Base-by-base conservation (phyloP, 208 protist species). In the Trypanosomatidae sp. region DNA sequence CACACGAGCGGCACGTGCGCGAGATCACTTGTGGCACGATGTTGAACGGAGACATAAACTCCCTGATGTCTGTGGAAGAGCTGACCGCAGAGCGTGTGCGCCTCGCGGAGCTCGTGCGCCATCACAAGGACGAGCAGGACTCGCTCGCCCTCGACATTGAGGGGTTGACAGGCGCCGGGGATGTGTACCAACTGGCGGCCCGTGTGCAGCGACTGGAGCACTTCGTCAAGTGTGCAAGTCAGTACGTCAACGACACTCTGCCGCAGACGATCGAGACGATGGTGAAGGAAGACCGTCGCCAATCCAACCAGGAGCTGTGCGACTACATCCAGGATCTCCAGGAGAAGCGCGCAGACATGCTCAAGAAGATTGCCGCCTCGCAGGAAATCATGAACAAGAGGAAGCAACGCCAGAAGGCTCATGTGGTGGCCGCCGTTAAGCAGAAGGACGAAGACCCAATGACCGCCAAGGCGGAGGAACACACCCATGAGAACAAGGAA, bases 121-220 rank as follows among this genome's bases (percentile, higher is more conserved):
- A 92, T 73, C 80, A 89, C 85, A 91, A 93, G 84, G 87, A 95
- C 66, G 87, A 92, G 76, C 87, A 90, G 71, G 87, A 93, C 72
- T 84, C 84, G 12, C 69, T 92, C 28, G 62, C 80, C 25, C 87
- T 89, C 30, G 85, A 94, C 67, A 82, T 94, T 25, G 88, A 94
- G 66, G 74, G 69, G 0, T 66, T 89, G 52, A 80, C 91, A 39
- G 80, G 73, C 13, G 77, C 71, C 9, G 59, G 78, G 13, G 79
- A 83, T 25, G 60, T 94, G 44, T 91, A 88, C 71, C 81, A 89
- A 36, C 75, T 82, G 13, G 91, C 86, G 19, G 91, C 89, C 9
- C 89, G 91, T 25, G 81, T 94, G 69, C 87, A 94, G 68, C 82
- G 83, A 12, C 81, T 93, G 41, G 91, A 93, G 80, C 67, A 76